These are phyloP conservation scores for Colletotrichum orbiculare DNA, from an alignment of 2,329 filamentous ascomycete genomes.

Conservation along the genomic window DNA sequence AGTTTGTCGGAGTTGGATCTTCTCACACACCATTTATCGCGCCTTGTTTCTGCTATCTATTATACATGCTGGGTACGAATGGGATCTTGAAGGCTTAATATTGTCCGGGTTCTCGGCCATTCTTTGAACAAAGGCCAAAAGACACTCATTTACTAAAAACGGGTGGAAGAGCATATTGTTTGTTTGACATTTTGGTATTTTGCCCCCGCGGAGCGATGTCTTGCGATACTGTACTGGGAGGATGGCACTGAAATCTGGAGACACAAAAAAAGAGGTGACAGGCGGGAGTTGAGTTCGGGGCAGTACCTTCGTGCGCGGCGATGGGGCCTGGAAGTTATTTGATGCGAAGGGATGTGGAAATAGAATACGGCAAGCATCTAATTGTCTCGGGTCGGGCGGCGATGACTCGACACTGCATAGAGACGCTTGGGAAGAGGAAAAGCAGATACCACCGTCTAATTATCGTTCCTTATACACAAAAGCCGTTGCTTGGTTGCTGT, in stretches of 20 bases:
- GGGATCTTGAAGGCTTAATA: slow-evolving; percentile 24
- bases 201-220: too few relatives aligned
- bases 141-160: too few relatives aligned
- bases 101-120: too few relatives aligned
- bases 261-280: too few relatives aligned
- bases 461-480: slow-evolving; percentile 28
- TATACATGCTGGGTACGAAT: slow-evolving; percentile 1
- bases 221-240: too few relatives aligned
- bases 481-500: not conserved
- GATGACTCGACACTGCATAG: slow-evolving; percentile 26
- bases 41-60: not conserved
- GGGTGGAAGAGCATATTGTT: too few relatives aligned
- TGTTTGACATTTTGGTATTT: too few relatives aligned
- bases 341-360: slow-evolving; percentile 4
- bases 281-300: too few relatives aligned
- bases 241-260: too few relatives aligned
- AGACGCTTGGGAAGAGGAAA: slow-evolving; percentile 32
- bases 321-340: too few relatives aligned
- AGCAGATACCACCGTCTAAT: slow-evolving; percentile 34
- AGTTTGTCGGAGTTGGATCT: slow-evolving; percentile 27
- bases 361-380: slow-evolving; percentile 29
- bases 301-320: too few relatives aligned
- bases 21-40: not conserved
- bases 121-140: too few relatives aligned
- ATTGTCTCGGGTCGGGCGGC: slow-evolving; percentile 9